These are phyloP conservation scores for Camellia granthamiana DNA, from an alignment of 148 eudicot genomes.

Conservation along the genomic window DNA sequence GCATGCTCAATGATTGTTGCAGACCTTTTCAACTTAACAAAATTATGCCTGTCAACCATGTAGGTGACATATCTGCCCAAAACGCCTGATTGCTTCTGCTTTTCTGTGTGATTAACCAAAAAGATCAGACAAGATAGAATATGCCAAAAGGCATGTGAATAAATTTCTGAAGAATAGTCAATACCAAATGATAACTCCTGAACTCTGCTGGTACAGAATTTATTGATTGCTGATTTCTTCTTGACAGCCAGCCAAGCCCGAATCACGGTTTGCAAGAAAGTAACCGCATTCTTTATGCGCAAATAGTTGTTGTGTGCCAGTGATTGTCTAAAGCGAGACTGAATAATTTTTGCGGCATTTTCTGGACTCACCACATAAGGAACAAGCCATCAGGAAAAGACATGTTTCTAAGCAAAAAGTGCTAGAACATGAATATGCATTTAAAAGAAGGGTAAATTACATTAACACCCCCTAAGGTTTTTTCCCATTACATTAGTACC, in stretches of 20 bases:
- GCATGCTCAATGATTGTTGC: constrained; percentile 50
- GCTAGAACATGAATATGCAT: not conserved
- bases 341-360: constrained; percentile 62
- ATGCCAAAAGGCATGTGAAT: not conserved
- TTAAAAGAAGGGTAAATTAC: not conserved
- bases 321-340: constrained; percentile 50
- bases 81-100: constrained; percentile 27
- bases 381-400: not conserved
- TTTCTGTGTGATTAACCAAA: constrained; percentile 33
- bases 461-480: too few species aligned
- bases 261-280: constrained; percentile 41
- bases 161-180: not conserved
- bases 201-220: constrained; percentile 20
- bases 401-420: not conserved
- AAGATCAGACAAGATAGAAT: constrained; percentile 12
- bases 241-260: constrained; percentile 58
- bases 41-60: constrained; percentile 54
- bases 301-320: constrained; percentile 37
- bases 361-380: constrained; percentile 37
- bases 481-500: too few species aligned
- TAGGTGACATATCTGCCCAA: constrained; percentile 26
- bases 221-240: constrained; percentile 21
- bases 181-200: constrained; percentile 30
- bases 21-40: constrained; percentile 49
- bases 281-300: constrained; percentile 39